Base-by-base conservation (phyloP, 441 rosid genomes). In the Arabidopsis lyrata region DNA sequence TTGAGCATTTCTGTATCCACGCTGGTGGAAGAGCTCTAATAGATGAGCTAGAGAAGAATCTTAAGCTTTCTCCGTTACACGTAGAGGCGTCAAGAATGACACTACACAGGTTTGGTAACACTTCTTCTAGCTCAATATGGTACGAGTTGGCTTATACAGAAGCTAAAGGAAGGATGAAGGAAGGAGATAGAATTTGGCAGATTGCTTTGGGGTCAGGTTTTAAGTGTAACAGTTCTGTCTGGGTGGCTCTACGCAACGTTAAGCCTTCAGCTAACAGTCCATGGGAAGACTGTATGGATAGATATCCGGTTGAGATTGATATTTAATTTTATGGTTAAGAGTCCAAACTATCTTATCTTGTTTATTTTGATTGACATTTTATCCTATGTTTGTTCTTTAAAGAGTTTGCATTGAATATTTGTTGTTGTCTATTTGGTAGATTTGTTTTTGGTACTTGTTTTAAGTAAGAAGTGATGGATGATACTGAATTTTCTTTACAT, bases 21-120 rank as follows among this genome's bases (percentile, higher is more conserved):
- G 97, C 98, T 16, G 98, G 98, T 22, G 97, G 97, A 11, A 85
- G 98, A 72, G 98, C 97, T 18, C 90, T 93, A 76, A 93, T 93
- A 34, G 98, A 93, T 72, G 98, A 91, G 84, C 90, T 93, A 1
- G 98, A 93, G 88, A 91, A 91, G 90, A 93, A 89, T 58, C 72
- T 93, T 80, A 89, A 87, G 78, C 90, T 93, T 38, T 85, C 83
- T 7, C 96, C 93, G 0, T 57, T 54, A 54, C 96, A 93, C 6
- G 93, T 87, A 1, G 98, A 93, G 78, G 96, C 98, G 14, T 93
- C 98, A 1, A 79, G 98, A 27, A 91, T 91, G 97, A 86, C 98
- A 3, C 76, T 93, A 53, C 97, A 91, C 72, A 86, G 97, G 22
- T 93, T 93, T 56, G 97, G 98, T 29, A 93, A 93, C 82, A 93